phyloP scores from a whole-genome alignment of 1,284 basidiomycete genomes.

The Ganoderma sp. region DNA sequence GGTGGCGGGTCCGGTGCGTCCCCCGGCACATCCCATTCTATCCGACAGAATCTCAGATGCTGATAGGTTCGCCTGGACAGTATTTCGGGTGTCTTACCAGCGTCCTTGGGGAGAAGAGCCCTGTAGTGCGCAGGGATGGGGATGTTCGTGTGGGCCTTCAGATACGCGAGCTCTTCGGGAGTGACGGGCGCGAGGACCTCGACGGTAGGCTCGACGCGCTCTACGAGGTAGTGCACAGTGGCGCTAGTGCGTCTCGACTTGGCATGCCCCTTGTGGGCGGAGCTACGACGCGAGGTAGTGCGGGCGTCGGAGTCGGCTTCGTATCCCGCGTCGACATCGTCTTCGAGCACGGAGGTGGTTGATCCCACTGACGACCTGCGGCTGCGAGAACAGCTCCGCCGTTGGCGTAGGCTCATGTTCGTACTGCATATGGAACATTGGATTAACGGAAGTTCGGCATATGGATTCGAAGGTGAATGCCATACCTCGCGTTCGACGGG shows the following conservation, averaged over 20 bases:
- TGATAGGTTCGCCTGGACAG: background rate
- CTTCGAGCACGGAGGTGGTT: background rate
- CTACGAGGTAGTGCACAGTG: slow-evolving; percentile 13
- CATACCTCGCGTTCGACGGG: slow-evolving; percentile 17
- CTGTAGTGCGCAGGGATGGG: background rate
- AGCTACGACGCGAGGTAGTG: background rate
- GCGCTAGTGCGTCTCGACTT: slow-evolving; percentile 4
- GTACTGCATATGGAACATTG: background rate
- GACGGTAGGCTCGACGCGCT: slow-evolving; percentile 12
- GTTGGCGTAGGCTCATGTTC: background rate
- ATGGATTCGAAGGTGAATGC: too few species aligned
- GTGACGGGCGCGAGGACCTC: slow-evolving; percentile 8
- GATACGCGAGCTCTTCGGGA: background rate
- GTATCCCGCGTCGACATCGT: slow-evolving; percentile 12
- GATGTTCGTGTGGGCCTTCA: slow-evolving; percentile 2
- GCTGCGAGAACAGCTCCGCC: background rate
- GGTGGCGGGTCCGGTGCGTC: background rate
- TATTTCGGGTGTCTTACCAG: background rate
- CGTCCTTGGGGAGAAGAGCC: background rate
- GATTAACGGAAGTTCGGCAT: background rate
- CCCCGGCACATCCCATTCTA: background rate
- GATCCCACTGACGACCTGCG: background rate
- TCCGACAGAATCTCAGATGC: background rate
- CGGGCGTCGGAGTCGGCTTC: slow-evolving; percentile 18
- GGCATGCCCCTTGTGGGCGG: background rate